A percentile compares a stretch with the other conserved stretches of the same genome.
Evolutionary conservation across 352 stramenopile species (phyloP).

Genomic region (Pythium guiyangense): DNA sequence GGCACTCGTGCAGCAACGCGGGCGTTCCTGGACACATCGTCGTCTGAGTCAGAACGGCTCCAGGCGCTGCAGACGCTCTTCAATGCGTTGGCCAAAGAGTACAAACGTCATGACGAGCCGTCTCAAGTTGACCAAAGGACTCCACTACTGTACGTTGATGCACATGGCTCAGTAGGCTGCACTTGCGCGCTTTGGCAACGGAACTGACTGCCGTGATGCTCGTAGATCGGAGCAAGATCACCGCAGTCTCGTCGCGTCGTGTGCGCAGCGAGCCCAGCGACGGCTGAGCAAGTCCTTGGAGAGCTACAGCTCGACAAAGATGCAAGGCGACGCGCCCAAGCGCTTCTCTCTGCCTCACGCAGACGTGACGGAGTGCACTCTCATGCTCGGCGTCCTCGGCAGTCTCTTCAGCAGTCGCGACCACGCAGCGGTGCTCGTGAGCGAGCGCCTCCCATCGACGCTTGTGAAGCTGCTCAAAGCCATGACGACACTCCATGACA

Average conservation of each 20-base stretch:
- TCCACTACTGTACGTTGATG: conserved; percentile 1
- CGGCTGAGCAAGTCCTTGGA: conserved; percentile 31
- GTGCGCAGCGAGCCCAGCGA: conserved; percentile 28
- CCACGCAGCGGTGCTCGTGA: conserved; percentile 32
- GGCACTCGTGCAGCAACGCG: conserved; percentile 18
- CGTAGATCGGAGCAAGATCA: conserved; percentile 18
- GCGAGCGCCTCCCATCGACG: conserved; percentile 46
- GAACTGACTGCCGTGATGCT: too few species aligned
- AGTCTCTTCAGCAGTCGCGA: conserved; percentile 17
- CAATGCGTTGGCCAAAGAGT: conserved; percentile 3
- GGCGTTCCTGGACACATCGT: neutral
- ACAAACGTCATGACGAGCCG: neutral
- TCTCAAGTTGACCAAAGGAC: neutral
- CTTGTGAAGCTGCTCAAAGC: conserved; percentile 53
- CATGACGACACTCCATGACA: neutral
- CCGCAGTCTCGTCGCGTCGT: conserved; percentile 16
- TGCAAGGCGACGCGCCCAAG: conserved; percentile 14
- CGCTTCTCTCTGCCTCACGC: neutral
- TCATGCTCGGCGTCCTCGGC: conserved; percentile 25
- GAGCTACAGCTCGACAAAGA: conserved; percentile 21
- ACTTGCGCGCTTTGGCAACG: too few species aligned
- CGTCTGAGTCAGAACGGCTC: conserved; percentile 14
- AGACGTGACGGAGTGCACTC: conserved; percentile 5
- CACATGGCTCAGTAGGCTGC: too few species aligned
- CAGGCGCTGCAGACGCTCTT: conserved; percentile 20